Evolutionary conservation across 208 protist species (phyloP), one percentile per base, ranked within the genome.

Genomic region (Trypanosomatidae sp.): DNA sequence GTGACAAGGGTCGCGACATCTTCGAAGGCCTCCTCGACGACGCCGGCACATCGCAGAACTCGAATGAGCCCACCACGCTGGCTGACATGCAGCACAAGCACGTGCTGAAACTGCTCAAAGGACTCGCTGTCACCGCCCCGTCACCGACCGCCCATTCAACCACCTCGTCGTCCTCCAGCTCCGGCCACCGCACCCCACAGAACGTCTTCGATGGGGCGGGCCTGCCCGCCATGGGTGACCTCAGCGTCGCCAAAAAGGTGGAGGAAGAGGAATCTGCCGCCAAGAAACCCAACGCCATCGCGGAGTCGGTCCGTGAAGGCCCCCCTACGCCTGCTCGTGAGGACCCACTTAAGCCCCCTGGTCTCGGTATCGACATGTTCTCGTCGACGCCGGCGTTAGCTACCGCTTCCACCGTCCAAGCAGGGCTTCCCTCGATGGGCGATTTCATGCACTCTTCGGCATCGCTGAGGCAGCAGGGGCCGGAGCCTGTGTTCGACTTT

Each of bases 301-400:
- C 1, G 36, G 36, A 39, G 36, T 39, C 36, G 36, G 36, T 39
- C 36, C 36, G 36, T 39, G 68, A 71, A 70, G 62, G 25, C 39
- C 7, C 50, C 13, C n/a, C 43, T 19, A 72, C 74, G 62, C 25
- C 50, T 0, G 50, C 60, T 30, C 68, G 81, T 71, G 66, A 82
- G 39, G 87, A 91, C 66, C 85, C 84, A 17, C 64, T 88, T 13
- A 58, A 43, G 62, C 84, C 83, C 4, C 44, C 46, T 15, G 88
- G 84, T 22, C 81, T 92, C 30, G 83, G 81, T 43, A 83, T 73
- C 49, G 79, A 89, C 80, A 92, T 92, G 83, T 92, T 92, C 66
- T 69, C 79, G 28, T 76, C 74, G 28, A 60, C 52, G 55, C 60
- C 69, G 13, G 64, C 73, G 9, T 49, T 70, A 19, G 60, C 55